phyloP scores from a whole-genome alignment of 176 grass and related monocot species.

The Aegilops sharonensis region DNA sequence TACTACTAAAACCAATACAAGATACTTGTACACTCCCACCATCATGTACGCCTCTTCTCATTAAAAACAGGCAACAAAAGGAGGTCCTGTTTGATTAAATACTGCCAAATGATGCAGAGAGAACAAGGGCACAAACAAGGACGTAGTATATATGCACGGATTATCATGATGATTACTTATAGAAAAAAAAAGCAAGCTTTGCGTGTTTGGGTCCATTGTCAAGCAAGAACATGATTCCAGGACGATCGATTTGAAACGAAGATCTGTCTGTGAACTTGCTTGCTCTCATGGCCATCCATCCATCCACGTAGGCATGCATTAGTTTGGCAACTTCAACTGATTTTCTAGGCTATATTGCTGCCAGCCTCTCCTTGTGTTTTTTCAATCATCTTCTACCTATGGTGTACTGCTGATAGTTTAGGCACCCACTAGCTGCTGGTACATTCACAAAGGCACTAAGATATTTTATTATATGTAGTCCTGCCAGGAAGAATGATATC shows the following conservation, averaged over 20 bases:
- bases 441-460: background rate
- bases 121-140: background rate
- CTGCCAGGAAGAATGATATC: background rate
- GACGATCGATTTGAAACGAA: background rate
- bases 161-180: background rate
- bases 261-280: background rate
- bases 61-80: background rate
- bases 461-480: background rate
- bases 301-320: background rate
- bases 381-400: background rate
- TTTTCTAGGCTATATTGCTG: background rate
- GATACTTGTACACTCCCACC: background rate
- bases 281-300: background rate
- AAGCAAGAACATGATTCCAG: constrained; percentile 36
- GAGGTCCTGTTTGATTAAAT: background rate
- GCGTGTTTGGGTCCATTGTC: background rate
- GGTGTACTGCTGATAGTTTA: background rate
- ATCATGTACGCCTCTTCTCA: background rate
- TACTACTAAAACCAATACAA: background rate
- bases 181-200: background rate
- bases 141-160: background rate
- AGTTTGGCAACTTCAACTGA: background rate
- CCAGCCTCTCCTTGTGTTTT: constrained; percentile 22
- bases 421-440: background rate
- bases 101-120: background rate